Evolutionary conservation across 2,329 filamentous ascomycete species (phyloP), one percentile per base, ranked within the genome.

Genomic region (Chaetomium olivaceum): DNA sequence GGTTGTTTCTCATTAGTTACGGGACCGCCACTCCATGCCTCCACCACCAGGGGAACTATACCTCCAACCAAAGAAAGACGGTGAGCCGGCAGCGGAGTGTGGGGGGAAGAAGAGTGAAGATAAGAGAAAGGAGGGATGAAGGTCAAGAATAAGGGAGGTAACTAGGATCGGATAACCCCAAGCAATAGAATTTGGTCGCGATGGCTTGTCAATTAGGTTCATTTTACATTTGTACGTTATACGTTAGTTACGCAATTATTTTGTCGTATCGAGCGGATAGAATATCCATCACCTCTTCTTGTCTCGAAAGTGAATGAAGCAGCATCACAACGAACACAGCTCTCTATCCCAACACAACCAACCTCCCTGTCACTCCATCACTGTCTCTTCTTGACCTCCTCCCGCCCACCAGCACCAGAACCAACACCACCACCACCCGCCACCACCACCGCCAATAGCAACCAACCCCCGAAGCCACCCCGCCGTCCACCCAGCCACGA

Each of bases 401-500:
- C 56, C 21, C 23, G 16, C 25, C 33, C 43, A 11, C 29, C 33
- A 36, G 8, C 33, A 36, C 8, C 33, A 36, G 8, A 1, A 33
- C 31, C 31, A 33, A 4, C 31, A 33, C 4, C 31, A 33, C 31
- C 31, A 33, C 7, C 9, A 36, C n/a, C 33, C 9, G 9, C 31
- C 31, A 33, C 31, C 31, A 33, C 4, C 31, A 33, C 31, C 31
- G 9, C 7, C 9, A 36, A 1, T 12, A 1, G n/a, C 48, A 12
- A 68, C 25, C 31, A 69, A 19, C 21, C 55, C 52, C 27, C 31
- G 46, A 14, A 72, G 19, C 51, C 57, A 73, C 16, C 68, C 67
- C 36, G 76, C 73, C 43, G 80, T 72, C 65, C 74, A 74, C 64
- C 72, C 75, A 46, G 82, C 80, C n/a, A 82, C 71, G 62, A 81